Base-by-base conservation (phyloP, 768 basidiomycete species). In the Lactarius sanguifluus region DNA sequence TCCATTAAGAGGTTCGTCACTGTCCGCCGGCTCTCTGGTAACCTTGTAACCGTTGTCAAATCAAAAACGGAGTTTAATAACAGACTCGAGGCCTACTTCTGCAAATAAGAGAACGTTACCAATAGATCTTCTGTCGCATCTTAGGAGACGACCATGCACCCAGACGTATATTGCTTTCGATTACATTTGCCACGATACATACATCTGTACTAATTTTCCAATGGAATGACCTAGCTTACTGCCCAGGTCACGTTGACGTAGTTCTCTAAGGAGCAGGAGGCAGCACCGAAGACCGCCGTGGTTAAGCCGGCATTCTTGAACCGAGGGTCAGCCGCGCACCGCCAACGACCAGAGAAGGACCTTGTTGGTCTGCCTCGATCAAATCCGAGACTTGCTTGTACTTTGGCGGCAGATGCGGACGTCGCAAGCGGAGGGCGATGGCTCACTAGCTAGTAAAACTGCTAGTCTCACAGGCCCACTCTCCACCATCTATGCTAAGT, bases 401-500 rank as follows among this genome's bases (percentile, higher is more conserved):
- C 30, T 59, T 47, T 59, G 32, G 64, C 25, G n/a, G 30, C 38
- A 64, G 16, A 25, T 12, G 43, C 25, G 36, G 2, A 57, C 57
- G 12, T 23, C 43, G 28, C 9, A 30, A 36, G n/a, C 18, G 28
- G 10, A 18, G n/a, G 57, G 57, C 3, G 8, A 7, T 50, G 5
- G 70, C 76, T 64, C 71, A 90, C 91, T 96, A 23, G 94, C 94
- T 28, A 98, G 81, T 28, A 99, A 79, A n/a, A 10, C 84, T 13
- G 94, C 92, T 23, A 96, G 96, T 55, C 96, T 80, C 9, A 93
- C 89, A 23, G 96, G 97, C 5, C 95, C 96, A 74, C 91, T 96
- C 74, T 92, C 96, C 2, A 96, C 96, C 89, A 99, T 98, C 58
- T 98, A 97, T 20, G 94, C 87, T 55, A 98, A 78, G 58, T 90